These are phyloP conservation scores for Lizanozyma gosingica DNA, from an alignment of 1,139 yeast species.

Conservation along the genomic window DNA sequence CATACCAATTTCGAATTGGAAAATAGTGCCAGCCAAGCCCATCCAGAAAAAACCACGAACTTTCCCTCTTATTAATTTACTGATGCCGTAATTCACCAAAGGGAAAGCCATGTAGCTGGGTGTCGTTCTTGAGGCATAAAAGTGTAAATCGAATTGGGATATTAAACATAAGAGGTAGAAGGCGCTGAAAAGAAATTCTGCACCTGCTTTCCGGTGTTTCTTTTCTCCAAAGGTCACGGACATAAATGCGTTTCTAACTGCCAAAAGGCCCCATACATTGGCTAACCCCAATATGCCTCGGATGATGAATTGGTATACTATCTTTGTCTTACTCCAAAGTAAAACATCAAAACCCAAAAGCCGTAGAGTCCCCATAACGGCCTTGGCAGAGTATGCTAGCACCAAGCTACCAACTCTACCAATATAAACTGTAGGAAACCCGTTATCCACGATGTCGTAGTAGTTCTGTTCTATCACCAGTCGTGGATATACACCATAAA, in stretches of 20 bases:
- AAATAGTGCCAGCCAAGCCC: conserved; percentile 57
- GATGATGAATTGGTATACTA: conserved; percentile 38
- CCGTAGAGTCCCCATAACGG: conserved; percentile 19
- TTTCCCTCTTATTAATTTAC: conserved; percentile 43
- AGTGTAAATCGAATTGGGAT: conserved; percentile 73
- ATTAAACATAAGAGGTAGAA: conserved; percentile 55
- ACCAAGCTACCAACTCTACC: conserved; percentile 66
- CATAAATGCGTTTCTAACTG: conserved; percentile 18
- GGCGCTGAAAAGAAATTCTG: conserved; percentile 26
- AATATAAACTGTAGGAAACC: conserved; percentile 83
- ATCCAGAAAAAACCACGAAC: conserved; percentile 48
- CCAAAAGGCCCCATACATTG: conserved; percentile 27
- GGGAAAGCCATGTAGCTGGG: conserved; percentile 88
- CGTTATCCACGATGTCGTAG: conserved; percentile 78
- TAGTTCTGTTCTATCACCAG: conserved; percentile 32
- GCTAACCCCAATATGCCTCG: conserved; percentile 47
- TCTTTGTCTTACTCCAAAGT: conserved; percentile 17
- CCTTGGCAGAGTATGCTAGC: conserved; percentile 32
- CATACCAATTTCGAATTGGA: conserved; percentile 65
- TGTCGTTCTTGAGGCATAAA: conserved; percentile 69
- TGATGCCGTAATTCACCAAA: conserved; percentile 47
- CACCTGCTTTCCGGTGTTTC: conserved; percentile 9
- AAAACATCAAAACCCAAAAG: conserved; percentile 8
- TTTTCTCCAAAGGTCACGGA: conserved; percentile 16
- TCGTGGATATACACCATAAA: conserved; percentile 43